These are phyloP conservation scores for Taxillus chinensis DNA, from an alignment of 164 flowering plant species.

Conservation along the genomic window DNA sequence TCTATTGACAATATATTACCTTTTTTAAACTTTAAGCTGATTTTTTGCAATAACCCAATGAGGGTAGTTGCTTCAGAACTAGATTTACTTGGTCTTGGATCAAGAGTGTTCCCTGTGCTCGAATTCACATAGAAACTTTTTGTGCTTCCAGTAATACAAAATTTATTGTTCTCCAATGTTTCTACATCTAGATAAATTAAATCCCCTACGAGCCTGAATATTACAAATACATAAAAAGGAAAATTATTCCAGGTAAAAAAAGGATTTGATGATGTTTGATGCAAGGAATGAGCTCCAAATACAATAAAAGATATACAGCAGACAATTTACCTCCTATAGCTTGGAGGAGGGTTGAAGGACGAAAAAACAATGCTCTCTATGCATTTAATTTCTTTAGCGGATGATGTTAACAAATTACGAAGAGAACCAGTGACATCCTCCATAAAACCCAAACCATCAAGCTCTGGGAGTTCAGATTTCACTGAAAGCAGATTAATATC, in stretches of 20 bases:
- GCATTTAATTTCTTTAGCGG: conserved; percentile 65
- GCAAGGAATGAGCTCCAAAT: neutral
- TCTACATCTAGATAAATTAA: conserved; percentile 83
- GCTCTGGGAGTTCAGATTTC: conserved; percentile 67
- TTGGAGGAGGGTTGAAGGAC: conserved; percentile 95
- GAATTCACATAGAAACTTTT: conserved; percentile 76
- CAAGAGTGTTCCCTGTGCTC: conserved; percentile 60
- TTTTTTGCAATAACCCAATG: conserved; percentile 77
- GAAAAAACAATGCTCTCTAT: conserved; percentile 87
- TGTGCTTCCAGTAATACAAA: conserved; percentile 85
- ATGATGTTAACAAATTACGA: conserved; percentile 42
- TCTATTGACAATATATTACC: conserved; percentile 28
- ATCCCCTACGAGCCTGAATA: conserved; percentile 89
- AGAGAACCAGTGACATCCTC: conserved; percentile 76
- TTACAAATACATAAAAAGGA: neutral
- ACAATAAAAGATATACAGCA: neutral
- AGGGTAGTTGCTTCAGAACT: conserved; percentile 74
- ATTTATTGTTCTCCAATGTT: conserved; percentile 72
- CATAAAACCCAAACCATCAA: conserved; percentile 89
- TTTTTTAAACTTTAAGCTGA: conserved; percentile 87
- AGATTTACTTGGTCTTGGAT: conserved; percentile 62
- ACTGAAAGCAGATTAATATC: conserved; percentile 29
- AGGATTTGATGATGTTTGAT: neutral
- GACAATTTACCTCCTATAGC: conserved; percentile 63
- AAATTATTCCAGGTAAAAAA: neutral